Evolutionary conservation across 805 yeast genomes (phyloP).

Genomic region (Maudiozyma saulgeensis): DNA sequence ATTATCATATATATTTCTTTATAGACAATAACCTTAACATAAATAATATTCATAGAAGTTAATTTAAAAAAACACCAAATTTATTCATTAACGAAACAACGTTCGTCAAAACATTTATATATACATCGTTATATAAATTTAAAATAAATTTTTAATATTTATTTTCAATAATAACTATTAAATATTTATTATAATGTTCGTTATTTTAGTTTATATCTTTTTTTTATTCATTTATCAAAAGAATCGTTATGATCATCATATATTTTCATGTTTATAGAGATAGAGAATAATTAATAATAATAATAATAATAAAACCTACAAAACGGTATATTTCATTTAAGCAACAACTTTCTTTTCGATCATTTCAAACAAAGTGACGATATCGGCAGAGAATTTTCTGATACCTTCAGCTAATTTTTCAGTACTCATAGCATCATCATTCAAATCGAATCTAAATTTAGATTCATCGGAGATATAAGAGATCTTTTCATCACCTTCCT

Average conservation of each 20-base stretch:
- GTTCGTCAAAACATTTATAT: no score
- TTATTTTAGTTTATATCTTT: background rate
- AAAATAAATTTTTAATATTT: background rate
- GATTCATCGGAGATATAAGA: slow-evolving; percentile 78
- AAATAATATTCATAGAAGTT: no score
- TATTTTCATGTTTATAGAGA: background rate
- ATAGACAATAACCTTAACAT: no score
- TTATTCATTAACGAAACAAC: no score
- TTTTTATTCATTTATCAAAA: background rate
- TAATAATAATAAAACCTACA: no score
- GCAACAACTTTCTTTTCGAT: slow-evolving; percentile 50
- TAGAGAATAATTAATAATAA: background rate
- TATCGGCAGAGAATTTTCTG: slow-evolving; percentile 90
- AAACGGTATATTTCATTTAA: slow-evolving; percentile 9
- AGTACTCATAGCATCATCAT: slow-evolving; percentile 97
- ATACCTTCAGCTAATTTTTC: slow-evolving; percentile 97
- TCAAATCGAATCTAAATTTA: slow-evolving; percentile 76
- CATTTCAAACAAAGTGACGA: slow-evolving; percentile 63
- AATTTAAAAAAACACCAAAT: no score
- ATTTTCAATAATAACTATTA: background rate
- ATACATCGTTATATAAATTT: background rate
- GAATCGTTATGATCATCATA: background rate
- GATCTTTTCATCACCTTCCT: slow-evolving; percentile 52
- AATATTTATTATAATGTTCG: background rate
- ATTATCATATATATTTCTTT: no score